Evolutionary conservation across 2,329 filamentous ascomycete genomes (phyloP).

Genomic region (Colletotrichum graminicola): DNA sequence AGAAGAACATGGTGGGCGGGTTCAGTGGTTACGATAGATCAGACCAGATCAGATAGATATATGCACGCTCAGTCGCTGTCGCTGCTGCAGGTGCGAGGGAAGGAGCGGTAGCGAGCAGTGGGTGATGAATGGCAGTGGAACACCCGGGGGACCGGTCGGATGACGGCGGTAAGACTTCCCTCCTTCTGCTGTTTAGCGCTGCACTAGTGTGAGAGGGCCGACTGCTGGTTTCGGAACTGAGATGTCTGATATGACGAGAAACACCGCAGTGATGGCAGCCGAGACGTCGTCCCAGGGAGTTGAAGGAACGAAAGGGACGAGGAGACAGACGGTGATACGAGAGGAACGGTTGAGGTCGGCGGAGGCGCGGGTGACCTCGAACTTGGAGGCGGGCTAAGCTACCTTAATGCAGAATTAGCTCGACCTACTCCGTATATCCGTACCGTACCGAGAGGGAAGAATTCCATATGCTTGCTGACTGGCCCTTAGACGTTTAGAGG

Average conservation of each 20-base stretch:
- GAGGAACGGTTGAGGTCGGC: slow-evolving; percentile 22
- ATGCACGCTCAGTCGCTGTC: slow-evolving; percentile 16
- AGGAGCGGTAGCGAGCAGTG: not conserved
- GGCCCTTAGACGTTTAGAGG: slow-evolving; percentile 14
- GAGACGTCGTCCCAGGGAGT: not conserved
- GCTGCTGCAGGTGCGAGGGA: slow-evolving; percentile 1
- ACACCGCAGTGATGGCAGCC: not conserved
- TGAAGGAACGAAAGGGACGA: slow-evolving; percentile 18
- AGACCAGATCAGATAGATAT: not conserved
- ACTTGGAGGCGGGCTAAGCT: slow-evolving; percentile 4
- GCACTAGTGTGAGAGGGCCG: not conserved
- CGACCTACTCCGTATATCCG: slow-evolving; percentile 5
- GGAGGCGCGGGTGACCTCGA: slow-evolving; percentile 3
- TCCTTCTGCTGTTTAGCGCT: not conserved
- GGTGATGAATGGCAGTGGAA: not conserved
- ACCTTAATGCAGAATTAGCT: slow-evolving; percentile 4
- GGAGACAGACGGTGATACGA: slow-evolving; percentile 3
- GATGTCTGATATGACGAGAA: not conserved
- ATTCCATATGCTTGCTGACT: slow-evolving; percentile 11
- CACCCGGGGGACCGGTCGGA: not conserved
- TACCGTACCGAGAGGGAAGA: slow-evolving; percentile 4
- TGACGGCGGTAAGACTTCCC: not conserved
- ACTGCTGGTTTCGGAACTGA: not conserved
- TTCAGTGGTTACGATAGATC: slow-evolving; percentile 18
- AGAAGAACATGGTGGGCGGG: slow-evolving; percentile 65